These are phyloP conservation scores for Monilinia fructicola DNA, from an alignment of 2,329 filamentous ascomycete genomes.

Conservation along the genomic window DNA sequence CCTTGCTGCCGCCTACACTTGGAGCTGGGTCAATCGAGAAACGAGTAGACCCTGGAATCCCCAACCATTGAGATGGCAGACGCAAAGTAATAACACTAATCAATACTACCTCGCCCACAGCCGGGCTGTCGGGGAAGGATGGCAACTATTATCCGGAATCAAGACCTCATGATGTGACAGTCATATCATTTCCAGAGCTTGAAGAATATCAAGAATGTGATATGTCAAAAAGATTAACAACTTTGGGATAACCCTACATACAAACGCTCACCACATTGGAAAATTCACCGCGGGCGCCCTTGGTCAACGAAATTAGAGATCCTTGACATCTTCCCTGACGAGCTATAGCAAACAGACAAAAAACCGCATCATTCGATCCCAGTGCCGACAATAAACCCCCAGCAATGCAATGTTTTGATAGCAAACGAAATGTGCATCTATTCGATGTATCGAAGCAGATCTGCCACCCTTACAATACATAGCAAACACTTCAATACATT, in stretches of 20 bases:
- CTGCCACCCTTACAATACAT: constrained; percentile 22
- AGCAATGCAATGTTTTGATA: constrained; percentile 14
- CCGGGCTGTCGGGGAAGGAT: background rate
- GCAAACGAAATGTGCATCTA: constrained; percentile 15
- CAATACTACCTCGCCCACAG: background rate
- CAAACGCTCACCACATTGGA: constrained; percentile 12
- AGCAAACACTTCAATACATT: constrained; percentile 4
- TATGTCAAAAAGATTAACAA: background rate
- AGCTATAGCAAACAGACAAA: constrained; percentile 18
- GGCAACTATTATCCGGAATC: background rate
- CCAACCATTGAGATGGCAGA: background rate
- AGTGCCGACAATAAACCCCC: constrained; percentile 11
- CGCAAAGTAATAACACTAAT: background rate
- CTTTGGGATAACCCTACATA: constrained; percentile 18
- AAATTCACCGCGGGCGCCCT: background rate
- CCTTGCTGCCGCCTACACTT: background rate
- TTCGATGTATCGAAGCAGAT: constrained; percentile 15
- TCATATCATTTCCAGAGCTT: background rate
- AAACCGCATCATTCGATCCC: background rate
- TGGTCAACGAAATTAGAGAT: constrained; percentile 13
- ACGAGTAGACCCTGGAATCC: background rate
- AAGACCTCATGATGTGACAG: background rate
- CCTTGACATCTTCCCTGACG: background rate
- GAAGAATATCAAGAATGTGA: constrained; percentile 9
- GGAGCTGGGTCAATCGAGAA: background rate